Conservation (phyloP, 2,329 filamentous ascomycete species). For the Pyricularia sp. region DNA sequence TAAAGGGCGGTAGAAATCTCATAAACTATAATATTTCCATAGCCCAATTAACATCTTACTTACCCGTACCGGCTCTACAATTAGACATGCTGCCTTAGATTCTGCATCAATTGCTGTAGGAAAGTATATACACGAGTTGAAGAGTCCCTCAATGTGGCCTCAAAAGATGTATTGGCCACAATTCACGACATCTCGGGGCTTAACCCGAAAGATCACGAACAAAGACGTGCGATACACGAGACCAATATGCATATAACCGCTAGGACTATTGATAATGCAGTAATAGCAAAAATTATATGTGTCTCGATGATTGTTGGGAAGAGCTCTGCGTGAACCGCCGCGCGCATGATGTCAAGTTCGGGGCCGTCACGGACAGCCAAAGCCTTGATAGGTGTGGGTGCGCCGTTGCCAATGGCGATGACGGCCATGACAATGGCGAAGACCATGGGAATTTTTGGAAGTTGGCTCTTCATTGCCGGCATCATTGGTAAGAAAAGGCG, state of each 20-base stretch:
- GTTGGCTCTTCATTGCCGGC: too few species aligned
- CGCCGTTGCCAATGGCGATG: too few species aligned
- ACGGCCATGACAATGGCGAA: too few species aligned
- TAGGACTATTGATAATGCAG: not conserved
- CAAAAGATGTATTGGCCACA: not conserved
- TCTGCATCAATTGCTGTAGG: not conserved
- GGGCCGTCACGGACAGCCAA: too few species aligned
- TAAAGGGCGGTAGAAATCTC: not conserved
- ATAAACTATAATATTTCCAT: not conserved
- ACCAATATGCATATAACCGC: not conserved
- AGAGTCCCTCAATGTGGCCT: not conserved
- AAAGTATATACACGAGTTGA: not conserved
- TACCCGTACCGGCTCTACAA: not conserved
- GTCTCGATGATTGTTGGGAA: not conserved
- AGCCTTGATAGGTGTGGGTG: too few species aligned
- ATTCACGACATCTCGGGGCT: not conserved
- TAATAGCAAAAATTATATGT: not conserved
- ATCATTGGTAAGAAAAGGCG: too few species aligned
- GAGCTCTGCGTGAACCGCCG: too few species aligned
- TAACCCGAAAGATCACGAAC: not conserved
- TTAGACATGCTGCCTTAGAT: not conserved
- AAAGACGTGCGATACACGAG: not conserved
- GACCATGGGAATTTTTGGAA: too few species aligned
- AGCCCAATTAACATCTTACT: not conserved
- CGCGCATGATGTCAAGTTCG: too few species aligned